These are phyloP conservation scores for Paraphoma sp. DNA, from an alignment of 2,329 filamentous ascomycete species.

Conservation along the genomic window DNA sequence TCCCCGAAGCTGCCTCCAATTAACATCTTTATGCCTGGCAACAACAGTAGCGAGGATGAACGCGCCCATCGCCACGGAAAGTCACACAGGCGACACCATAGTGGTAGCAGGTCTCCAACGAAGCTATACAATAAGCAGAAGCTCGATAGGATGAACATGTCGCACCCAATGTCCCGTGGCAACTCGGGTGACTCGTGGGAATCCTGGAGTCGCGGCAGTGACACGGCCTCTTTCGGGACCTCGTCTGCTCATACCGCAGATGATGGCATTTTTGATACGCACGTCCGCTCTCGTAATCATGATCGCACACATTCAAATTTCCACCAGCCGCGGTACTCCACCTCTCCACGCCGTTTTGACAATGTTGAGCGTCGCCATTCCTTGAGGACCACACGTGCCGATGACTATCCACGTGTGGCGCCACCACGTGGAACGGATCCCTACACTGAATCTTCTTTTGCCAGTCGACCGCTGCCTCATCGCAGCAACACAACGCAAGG, in stretches of 20 bases:
- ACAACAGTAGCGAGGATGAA: constrained; percentile 1
- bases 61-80: neutral
- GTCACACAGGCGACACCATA: neutral
- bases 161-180: constrained; percentile 1
- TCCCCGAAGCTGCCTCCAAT: neutral
- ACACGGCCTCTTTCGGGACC: neutral
- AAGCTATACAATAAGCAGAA: neutral
- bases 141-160: neutral
- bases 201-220: constrained; percentile 1
- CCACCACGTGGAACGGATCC: neutral
- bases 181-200: neutral
- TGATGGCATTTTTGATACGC: neutral
- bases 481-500: neutral
- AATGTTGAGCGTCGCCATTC: neutral
- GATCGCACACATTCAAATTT: neutral
- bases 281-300: neutral
- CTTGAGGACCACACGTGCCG: neutral
- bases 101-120: neutral
- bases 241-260: neutral
- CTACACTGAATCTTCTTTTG: neutral
- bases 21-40: neutral
- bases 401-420: constrained; percentile 1
- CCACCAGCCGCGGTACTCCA: neutral
- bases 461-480: neutral
- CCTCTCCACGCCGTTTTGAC: neutral